Conservation (phyloP, 2,329 filamentous ascomycete genomes). For the Fulvia fulva region DNA sequence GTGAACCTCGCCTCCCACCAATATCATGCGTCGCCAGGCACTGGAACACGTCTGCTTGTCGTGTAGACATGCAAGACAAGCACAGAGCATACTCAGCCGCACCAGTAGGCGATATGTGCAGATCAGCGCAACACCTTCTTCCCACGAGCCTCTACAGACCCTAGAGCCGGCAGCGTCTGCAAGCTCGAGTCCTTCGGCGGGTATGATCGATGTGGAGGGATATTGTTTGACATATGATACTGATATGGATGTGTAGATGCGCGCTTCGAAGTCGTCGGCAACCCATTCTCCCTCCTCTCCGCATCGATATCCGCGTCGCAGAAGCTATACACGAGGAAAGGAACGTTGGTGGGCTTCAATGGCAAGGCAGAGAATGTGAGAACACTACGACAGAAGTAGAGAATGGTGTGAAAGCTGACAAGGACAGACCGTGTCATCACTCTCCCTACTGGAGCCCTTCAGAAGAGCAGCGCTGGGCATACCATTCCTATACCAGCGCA, state of each 20-base stretch:
- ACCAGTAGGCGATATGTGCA: slow-evolving; percentile 38
- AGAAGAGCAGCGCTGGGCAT: slow-evolving; percentile 75
- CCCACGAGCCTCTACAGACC: slow-evolving; percentile 36
- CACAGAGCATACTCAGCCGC: slow-evolving; percentile 8
- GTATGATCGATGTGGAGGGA: slow-evolving; percentile 5
- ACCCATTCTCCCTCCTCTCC: slow-evolving; percentile 88
- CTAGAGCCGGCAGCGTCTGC: slow-evolving; percentile 30
- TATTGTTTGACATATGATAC: background rate
- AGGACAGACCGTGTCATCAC: slow-evolving; percentile 73
- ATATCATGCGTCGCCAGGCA: slow-evolving; percentile 30
- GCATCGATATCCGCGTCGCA: slow-evolving; percentile 91
- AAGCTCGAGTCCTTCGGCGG: slow-evolving; percentile 18
- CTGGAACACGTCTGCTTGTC: slow-evolving; percentile 26
- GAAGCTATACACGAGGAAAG: slow-evolving; percentile 84
- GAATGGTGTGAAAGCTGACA: slow-evolving; percentile 3
- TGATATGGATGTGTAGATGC: slow-evolving; percentile 61
- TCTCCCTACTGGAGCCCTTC: slow-evolving; percentile 81
- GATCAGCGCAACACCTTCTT: slow-evolving; percentile 44
- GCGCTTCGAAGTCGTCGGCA: slow-evolving; percentile 86
- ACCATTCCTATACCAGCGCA: slow-evolving; percentile 88
- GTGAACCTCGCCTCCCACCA: background rate
- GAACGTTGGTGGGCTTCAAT: slow-evolving; percentile 83
- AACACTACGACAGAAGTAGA: background rate
- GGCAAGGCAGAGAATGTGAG: slow-evolving; percentile 84
- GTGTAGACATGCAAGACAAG: slow-evolving; percentile 22